Percentiles rank a stretch among this genome's conserved stretches.
phyloP scores from a whole-genome alignment of 441 rosid species.

The Eutrema salsugineum region DNA sequence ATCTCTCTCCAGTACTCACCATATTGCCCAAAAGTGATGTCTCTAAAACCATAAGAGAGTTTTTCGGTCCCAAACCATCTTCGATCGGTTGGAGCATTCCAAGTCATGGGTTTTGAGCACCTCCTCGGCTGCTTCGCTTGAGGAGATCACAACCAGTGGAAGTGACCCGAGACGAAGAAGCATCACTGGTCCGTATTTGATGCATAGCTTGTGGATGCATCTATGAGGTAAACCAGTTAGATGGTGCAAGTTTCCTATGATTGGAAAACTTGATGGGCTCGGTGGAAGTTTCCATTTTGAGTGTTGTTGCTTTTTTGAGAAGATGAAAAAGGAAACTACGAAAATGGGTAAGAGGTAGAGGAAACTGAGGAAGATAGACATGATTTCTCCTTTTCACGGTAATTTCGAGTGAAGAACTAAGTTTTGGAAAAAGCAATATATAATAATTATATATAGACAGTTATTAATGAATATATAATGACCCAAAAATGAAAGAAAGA shows the following conservation, averaged over 20 bases:
- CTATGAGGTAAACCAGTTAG: background rate
- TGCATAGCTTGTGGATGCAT: background rate
- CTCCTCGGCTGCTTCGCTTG: background rate
- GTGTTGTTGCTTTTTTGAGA: no score
- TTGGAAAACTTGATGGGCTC: background rate
- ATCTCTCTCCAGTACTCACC: conserved; percentile 12
- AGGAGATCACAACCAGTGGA: conserved; percentile 10
- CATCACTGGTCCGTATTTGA: conserved; percentile 6
- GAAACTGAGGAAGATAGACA: no score
- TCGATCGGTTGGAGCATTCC: background rate
- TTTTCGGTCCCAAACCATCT: background rate
- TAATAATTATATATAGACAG: no score
- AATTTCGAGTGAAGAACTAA: no score
- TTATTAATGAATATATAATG: no score
- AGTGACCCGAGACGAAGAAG: background rate
- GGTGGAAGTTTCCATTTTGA: background rate
- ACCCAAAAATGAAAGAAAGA: no score
- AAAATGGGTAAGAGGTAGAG: no score
- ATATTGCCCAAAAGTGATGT: conserved; percentile 1
- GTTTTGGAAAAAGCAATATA: no score
- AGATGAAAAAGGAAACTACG: no score
- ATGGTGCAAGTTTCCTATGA: conserved; percentile 17
- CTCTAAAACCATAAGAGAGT: background rate
- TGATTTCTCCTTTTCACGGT: no score
- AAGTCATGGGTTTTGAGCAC: background rate